Conservation (phyloP, 192 early-diverging fungal genomes). For the Glomus cerebriforme region DNA sequence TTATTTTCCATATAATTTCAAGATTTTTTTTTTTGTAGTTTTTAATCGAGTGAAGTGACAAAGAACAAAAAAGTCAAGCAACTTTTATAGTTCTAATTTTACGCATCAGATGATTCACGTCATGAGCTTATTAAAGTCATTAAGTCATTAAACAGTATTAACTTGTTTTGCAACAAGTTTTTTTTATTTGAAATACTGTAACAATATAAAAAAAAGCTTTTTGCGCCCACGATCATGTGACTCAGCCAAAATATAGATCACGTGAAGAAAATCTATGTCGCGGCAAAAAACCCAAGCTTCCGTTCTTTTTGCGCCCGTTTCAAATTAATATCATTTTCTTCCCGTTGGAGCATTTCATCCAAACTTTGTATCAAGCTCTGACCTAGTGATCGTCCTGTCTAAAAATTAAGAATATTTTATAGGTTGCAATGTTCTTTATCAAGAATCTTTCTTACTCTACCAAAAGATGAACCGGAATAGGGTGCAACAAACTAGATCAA, state of each 20-base stretch:
- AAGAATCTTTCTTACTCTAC: no score
- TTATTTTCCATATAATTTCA: neutral
- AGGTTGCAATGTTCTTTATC: neutral
- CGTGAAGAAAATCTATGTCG: no score
- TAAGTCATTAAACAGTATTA: no score
- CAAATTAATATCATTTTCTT: slow-evolving; percentile 44
- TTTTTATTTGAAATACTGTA: no score
- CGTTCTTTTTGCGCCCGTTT: slow-evolving; percentile 47
- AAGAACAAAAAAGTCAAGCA: no score
- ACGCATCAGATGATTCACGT: neutral
- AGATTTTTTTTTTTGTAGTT: no score
- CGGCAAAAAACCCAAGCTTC: slow-evolving; percentile 63
- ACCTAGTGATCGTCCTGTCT: slow-evolving; percentile 47
- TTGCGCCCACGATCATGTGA: neutral
- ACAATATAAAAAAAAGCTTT: no score
- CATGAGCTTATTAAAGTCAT: no score
- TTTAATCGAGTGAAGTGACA: no score
- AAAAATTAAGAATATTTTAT: neutral
- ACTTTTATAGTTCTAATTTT: neutral
- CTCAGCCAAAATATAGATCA: no score
- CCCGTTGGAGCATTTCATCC: slow-evolving; percentile 50
- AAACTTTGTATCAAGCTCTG: slow-evolving; percentile 50
- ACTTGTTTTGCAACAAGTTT: no score
- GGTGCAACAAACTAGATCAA: slow-evolving; percentile 23
- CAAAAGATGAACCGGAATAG: slow-evolving; percentile 3